Evolutionary conservation across 2,329 filamentous ascomycete species (phyloP), one percentile per base, ranked within the genome.

Genomic region (Drechslerella coelobrocha): DNA sequence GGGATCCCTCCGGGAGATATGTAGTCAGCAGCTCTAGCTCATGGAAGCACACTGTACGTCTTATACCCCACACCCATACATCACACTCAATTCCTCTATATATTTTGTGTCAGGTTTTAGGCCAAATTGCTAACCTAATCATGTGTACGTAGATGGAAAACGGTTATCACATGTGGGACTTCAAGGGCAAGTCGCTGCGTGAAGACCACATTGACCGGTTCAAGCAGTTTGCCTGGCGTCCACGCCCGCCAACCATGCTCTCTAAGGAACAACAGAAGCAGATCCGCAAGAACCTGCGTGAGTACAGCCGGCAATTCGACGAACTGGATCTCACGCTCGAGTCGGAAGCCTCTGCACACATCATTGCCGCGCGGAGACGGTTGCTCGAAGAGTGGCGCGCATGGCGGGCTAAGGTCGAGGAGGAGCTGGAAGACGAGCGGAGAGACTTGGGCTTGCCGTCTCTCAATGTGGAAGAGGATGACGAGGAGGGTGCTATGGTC

Each of bases 121-220:
- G 51, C n/a, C 23, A 14, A 23, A 27, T 50, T 55, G 51, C 66
- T 61, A 47, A 72, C 68, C 68, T 75, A 77, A 78, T 52, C 53
- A 19, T 56, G 19, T 52, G 5, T 27, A 31, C 31, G 52, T 78
- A 96, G 91, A 96, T 97, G 91, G 94, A 99, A 84, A 99, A 97
- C 79, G 94, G 94, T 73, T 99, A 96, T 84, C 93, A 97, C 80
- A 83, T 99, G 72, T 97, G 97, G 85, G 92, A 96, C 79, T 99
- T 99, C 86, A 90, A 88, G 79, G 95, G 94, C 74, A 88, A 90
- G 76, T 85, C 89, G 60, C 86, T 99, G 60, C 88, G 92, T 68
- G 95, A 99, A 81, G 91, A 97, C 80, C 88, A 88, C 55, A 85
- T 96, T 68, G 94, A 99, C 75, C 95, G 95, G 81, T 97, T 99